Evolutionary conservation across 148 eudicot genomes (phyloP).

Genomic region (Talinum fruticosum): DNA sequence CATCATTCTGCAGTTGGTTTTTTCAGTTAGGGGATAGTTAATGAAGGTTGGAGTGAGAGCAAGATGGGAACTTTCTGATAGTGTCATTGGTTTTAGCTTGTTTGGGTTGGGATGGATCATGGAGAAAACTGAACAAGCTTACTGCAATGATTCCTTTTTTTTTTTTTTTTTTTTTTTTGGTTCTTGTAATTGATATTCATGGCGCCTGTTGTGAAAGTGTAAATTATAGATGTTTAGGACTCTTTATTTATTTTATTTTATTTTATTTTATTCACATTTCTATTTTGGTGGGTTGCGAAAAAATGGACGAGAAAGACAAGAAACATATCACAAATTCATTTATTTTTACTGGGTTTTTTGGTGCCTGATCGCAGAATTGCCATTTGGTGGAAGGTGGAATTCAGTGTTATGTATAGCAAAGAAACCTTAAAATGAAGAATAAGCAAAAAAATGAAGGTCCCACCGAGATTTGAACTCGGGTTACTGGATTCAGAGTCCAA

Average conservation of each 20-base stretch:
- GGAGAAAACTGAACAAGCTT: slow-evolving; percentile 24
- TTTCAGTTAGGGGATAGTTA: slow-evolving; percentile 7
- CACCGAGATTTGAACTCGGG: slow-evolving; percentile 79
- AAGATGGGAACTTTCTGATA: background rate
- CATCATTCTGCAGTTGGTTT: background rate
- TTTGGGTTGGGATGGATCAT: background rate
- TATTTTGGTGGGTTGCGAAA: slow-evolving; percentile 23
- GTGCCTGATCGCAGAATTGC: background rate
- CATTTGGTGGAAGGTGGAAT: too few relatives aligned
- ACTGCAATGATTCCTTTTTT: slow-evolving; percentile 18
- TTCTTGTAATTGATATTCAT: slow-evolving; percentile 20
- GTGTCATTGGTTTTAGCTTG: slow-evolving; percentile 10
- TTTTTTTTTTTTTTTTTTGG: slow-evolving; percentile 19
- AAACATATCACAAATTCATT: slow-evolving; percentile 18
- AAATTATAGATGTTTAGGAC: slow-evolving; percentile 29
- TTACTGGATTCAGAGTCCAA: slow-evolving; percentile 81
- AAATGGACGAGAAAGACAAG: slow-evolving; percentile 1
- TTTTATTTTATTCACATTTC: background rate
- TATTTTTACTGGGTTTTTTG: background rate
- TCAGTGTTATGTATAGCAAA: too few relatives aligned
- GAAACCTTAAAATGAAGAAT: too few relatives aligned
- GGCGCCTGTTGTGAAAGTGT: slow-evolving; percentile 32
- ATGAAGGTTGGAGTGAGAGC: background rate
- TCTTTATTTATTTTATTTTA: background rate
- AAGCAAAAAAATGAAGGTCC: slow-evolving; percentile 30